A percentile compares a stretch with the other conserved stretches of the same genome.
Conservation (phyloP, 345 rosid genomes). For the Sisymbrium altissimum region DNA sequence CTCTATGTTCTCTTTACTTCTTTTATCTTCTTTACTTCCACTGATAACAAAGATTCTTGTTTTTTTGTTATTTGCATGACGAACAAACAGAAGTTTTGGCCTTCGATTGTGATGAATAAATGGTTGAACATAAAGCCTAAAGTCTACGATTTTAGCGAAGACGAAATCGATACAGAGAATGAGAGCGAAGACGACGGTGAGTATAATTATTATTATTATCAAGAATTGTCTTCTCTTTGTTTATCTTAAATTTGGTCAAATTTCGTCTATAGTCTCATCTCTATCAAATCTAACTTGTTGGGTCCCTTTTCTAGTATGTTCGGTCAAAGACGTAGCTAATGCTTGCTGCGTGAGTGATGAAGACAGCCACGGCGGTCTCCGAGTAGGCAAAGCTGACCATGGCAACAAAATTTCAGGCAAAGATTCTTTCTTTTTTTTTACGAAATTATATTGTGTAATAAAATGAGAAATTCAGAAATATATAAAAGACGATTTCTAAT, state of each 20-base stretch:
- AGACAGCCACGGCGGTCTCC: conserved; percentile 6
- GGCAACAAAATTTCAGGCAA: conserved; percentile 55
- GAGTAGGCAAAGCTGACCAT: conserved; percentile 35
- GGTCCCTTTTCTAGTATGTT: conserved; percentile 25
- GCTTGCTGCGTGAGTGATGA: not conserved
- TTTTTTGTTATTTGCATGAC: conserved; percentile 3
- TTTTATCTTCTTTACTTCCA: not conserved
- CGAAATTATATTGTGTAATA: no score
- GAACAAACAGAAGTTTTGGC: conserved; percentile 72
- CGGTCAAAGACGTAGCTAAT: conserved; percentile 18
- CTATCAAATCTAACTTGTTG: not conserved
- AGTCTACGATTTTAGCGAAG: conserved; percentile 86
- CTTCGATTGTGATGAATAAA: conserved; percentile 93
- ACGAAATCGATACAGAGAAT: conserved; percentile 79
- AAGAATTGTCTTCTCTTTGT: not conserved
- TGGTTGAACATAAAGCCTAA: conserved; percentile 91
- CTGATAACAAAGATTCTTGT: not conserved
- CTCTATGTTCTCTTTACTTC: not conserved
- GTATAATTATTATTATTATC: not conserved
- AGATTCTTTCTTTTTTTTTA: no score
- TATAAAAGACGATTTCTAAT: not conserved
- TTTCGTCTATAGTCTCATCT: not conserved
- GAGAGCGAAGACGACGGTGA: conserved; percentile 96
- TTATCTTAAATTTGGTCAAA: not conserved
- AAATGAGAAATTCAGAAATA: not conserved